A percentile compares a stretch with the other conserved stretches of the same genome.
Evolutionary conservation across 495 filamentous ascomycete genomes (phyloP).

Genomic region (Aspergillus sclerotiicarbonarius): DNA sequence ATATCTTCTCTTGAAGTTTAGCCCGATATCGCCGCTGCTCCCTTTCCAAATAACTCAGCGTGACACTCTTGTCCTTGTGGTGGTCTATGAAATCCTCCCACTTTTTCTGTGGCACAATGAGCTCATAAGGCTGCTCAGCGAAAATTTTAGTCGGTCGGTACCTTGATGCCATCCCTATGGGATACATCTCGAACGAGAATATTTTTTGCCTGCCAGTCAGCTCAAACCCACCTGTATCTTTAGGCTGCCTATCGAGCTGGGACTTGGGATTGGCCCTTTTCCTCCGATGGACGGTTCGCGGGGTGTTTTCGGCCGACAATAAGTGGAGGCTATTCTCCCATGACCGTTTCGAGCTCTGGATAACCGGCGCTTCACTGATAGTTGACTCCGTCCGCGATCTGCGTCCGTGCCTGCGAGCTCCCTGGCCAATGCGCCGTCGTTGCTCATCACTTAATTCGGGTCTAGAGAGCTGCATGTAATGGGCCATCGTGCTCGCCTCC

Average conservation of each 20-base stretch:
- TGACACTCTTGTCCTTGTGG: not conserved
- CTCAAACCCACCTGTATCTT: not conserved
- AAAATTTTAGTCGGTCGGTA: conserved; percentile 8
- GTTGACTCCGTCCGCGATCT: too few relatives aligned
- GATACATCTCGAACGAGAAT: conserved; percentile 12
- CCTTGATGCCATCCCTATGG: conserved; percentile 9
- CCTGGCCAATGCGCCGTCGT: not conserved
- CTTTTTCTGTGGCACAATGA: not conserved
- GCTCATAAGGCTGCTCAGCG: conserved; percentile 8
- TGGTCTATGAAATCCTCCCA: conserved; percentile 2
- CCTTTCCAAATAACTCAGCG: conserved; percentile 3
- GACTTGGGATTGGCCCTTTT: not conserved
- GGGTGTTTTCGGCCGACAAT: not conserved
- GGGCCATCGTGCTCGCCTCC: not conserved
- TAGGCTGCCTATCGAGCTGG: not conserved
- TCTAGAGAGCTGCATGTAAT: not conserved
- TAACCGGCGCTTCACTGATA: not conserved
- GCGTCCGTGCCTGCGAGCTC: too few relatives aligned
- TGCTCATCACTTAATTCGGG: not conserved
- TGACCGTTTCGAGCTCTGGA: not conserved
- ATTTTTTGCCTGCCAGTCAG: not conserved
- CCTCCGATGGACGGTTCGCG: not conserved
- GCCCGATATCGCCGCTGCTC: not conserved
- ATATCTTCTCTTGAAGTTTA: not conserved
- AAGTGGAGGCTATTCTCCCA: not conserved